A percentile compares a stretch with the other conserved stretches of the same genome.
Evolutionary conservation across 1,139 yeast genomes (phyloP).

Genomic region (Scheffersomyces lignicola): DNA sequence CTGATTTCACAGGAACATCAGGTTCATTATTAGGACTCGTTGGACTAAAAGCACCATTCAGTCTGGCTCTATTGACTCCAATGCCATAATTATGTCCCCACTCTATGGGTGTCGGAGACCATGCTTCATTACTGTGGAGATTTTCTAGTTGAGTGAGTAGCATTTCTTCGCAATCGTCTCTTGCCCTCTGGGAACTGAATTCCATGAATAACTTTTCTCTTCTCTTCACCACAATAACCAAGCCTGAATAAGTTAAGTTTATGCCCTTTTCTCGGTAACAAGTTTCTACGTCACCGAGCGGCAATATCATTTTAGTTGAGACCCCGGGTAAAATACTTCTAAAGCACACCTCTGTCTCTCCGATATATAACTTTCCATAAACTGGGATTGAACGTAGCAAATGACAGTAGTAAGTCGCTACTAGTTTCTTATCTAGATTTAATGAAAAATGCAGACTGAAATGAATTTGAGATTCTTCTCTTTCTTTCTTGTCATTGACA

Average conservation of each 20-base stretch:
- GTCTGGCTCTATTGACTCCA: conserved; percentile 17
- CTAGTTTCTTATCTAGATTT: conserved; percentile 47
- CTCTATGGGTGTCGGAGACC: conserved; percentile 28
- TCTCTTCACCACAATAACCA: conserved; percentile 67
- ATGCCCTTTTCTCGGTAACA: conserved; percentile 63
- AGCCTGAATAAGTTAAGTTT: conserved; percentile 55
- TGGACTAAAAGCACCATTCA: conserved; percentile 9
- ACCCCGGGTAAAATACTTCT: conserved; percentile 80
- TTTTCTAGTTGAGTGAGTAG: conserved; percentile 52
- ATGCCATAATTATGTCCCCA: conserved; percentile 27
- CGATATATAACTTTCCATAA: conserved; percentile 80
- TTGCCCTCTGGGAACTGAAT: conserved; percentile 60
- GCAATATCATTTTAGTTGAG: conserved; percentile 80
- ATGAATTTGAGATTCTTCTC: conserved; percentile 48
- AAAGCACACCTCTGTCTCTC: conserved; percentile 68
- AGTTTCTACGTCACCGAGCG: conserved; percentile 68
- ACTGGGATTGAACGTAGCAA: conserved; percentile 70
- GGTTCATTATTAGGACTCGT: conserved; percentile 4
- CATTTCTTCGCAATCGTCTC: conserved; percentile 73
- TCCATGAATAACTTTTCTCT: conserved; percentile 77
- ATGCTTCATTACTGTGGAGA: conserved; percentile 26
- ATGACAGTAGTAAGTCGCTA: conserved; percentile 74
- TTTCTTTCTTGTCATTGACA: conserved; percentile 41
- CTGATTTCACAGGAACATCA: background rate
- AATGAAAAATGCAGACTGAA: conserved; percentile 70